Percentiles rank a stretch among this genome's conserved stretches.
These are phyloP conservation scores for Dictyostelium citrinum DNA, from an alignment of 78 protist genomes.

Conservation along the genomic window DNA sequence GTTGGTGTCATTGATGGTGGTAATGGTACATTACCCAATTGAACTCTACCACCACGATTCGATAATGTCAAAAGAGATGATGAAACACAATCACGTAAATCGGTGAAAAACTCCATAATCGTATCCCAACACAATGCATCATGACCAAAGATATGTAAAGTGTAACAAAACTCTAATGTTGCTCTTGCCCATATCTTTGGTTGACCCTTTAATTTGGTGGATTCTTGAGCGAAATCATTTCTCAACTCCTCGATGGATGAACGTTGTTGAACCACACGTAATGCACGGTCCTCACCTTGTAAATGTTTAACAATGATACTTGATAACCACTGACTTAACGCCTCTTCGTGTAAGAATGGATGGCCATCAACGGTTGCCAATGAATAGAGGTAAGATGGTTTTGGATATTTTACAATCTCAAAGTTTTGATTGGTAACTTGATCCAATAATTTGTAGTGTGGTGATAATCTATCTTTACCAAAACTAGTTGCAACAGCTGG, in stretches of 20 bases:
- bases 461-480: constrained; percentile 61
- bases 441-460: constrained; percentile 64
- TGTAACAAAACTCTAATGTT: constrained; percentile 58
- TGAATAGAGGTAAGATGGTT: constrained; percentile 74
- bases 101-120: constrained; percentile 54
- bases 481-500: constrained; percentile 19
- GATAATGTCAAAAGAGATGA: neutral
- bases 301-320: constrained; percentile 60
- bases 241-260: constrained; percentile 48
- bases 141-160: constrained; percentile 58
- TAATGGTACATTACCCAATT: neutral
- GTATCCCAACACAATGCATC: constrained; percentile 76
- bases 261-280: constrained; percentile 23
- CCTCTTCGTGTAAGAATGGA: constrained; percentile 70
- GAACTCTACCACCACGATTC: neutral
- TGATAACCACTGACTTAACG: constrained; percentile 56
- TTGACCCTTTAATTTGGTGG: constrained; percentile 9
- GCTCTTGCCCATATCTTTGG: constrained; percentile 66
- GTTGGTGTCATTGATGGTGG: neutral
- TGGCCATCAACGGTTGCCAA: constrained; percentile 75
- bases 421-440: constrained; percentile 61
- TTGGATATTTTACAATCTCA: constrained; percentile 82
- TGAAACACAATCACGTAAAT: constrained; percentile 35
- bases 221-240: constrained; percentile 44
- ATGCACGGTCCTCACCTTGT: constrained; percentile 57